A percentile compares a stretch with the other conserved stretches of the same genome.
These are phyloP conservation scores for Dinochytrium kinnereticum DNA, from an alignment of 371 early-diverging fungal genomes.

Conservation along the genomic window DNA sequence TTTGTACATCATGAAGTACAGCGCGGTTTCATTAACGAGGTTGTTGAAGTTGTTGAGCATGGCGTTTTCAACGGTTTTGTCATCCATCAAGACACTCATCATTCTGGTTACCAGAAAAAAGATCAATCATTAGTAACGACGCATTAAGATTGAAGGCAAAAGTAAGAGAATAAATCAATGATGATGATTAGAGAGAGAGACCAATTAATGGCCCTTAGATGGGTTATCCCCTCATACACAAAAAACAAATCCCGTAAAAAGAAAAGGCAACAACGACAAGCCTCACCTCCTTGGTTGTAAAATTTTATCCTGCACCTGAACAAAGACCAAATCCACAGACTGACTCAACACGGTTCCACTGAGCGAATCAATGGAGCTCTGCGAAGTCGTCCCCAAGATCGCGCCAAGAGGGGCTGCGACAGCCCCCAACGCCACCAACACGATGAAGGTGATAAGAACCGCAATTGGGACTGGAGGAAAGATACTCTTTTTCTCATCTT, in stretches of 20 bases:
- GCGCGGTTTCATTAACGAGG: constrained; percentile 1
- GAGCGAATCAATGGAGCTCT: background rate
- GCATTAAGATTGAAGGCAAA: background rate
- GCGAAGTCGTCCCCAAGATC: constrained; percentile 1
- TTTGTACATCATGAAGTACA: constrained; percentile 11
- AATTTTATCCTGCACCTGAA: constrained; percentile 6
- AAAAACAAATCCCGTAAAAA: too few relatives aligned
- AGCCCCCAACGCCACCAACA: constrained; percentile 6
- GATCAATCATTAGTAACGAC: background rate
- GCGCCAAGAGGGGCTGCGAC: constrained; percentile 13
- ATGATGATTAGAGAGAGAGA: background rate
- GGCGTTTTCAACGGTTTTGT: constrained; percentile 11
- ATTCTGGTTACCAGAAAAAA: background rate
- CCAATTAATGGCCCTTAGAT: too few relatives aligned
- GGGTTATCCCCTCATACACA: too few relatives aligned
- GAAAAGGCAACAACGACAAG: too few relatives aligned
- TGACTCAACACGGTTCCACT: background rate
- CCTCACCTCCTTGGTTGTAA: constrained; percentile 5
- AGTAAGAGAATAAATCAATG: background rate
- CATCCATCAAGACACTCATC: background rate
- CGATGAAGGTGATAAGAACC: constrained; percentile 7
- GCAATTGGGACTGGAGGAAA: constrained; percentile 13
- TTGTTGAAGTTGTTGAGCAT: constrained; percentile 18
- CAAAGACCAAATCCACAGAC: constrained; percentile 13
- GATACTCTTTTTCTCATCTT: constrained; percentile 1